Evolutionary conservation across 805 yeast genomes (phyloP).

Genomic region (Candida hispaniensis): DNA sequence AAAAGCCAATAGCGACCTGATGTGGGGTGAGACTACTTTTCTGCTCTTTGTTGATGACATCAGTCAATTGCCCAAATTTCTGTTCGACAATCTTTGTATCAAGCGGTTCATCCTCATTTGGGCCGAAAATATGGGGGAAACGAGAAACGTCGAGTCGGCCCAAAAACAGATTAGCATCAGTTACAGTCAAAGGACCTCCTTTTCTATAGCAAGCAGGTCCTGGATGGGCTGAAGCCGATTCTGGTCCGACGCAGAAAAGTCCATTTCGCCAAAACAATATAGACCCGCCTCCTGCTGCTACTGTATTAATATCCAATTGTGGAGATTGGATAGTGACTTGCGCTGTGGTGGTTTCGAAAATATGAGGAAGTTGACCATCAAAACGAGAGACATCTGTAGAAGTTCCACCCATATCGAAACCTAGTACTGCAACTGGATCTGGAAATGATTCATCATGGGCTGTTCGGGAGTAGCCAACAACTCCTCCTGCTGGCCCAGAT

Average conservation of each 20-base stretch:
- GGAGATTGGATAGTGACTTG: constrained; percentile 79
- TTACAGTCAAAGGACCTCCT: constrained; percentile 73
- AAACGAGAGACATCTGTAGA: constrained; percentile 76
- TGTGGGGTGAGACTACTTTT: constrained; percentile 38
- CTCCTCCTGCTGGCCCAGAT: constrained; percentile 98
- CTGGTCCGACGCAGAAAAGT: constrained; percentile 74
- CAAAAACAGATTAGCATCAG: constrained; percentile 69
- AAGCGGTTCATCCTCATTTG: constrained; percentile 59
- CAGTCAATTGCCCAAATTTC: constrained; percentile 46
- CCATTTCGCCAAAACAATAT: constrained; percentile 58
- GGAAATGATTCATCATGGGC: constrained; percentile 39
- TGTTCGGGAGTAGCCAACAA: constrained; percentile 83
- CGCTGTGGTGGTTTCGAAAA: constrained; percentile 74
- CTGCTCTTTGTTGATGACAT: constrained; percentile 43
- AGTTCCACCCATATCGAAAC: constrained; percentile 89
- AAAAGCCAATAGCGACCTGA: constrained; percentile 69
- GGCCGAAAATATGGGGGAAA: constrained; percentile 78
- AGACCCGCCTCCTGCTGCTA: constrained; percentile 81
- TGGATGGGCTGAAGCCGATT: constrained; percentile 78
- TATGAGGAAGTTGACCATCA: constrained; percentile 60
- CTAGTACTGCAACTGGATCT: constrained; percentile 44
- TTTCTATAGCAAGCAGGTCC: constrained; percentile 84
- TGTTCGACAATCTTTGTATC: constrained; percentile 42
- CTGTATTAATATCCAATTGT: constrained; percentile 69
- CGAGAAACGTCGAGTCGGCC: constrained; percentile 64